Evolutionary conservation across 441 rosid genomes (phyloP).

Genomic region (Pelargonium myrrhifolium): DNA sequence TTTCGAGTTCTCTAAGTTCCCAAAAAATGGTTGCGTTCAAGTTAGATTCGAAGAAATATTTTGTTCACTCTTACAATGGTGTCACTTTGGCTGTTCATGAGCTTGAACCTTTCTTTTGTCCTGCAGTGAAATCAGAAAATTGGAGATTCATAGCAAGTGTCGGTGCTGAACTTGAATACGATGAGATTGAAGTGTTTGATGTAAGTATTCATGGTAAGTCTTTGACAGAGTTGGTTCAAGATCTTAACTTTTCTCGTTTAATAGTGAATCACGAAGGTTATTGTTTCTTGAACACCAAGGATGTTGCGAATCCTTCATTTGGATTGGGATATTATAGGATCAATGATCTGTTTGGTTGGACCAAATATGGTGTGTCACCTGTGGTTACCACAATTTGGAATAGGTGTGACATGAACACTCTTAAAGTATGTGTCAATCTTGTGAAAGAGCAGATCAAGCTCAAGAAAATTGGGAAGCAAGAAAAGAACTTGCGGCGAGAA

Average conservation of each 20-base stretch:
- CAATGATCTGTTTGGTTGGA: conserved; percentile 1
- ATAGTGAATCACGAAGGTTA: background rate
- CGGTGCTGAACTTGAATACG: background rate
- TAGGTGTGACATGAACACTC: background rate
- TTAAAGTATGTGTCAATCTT: background rate
- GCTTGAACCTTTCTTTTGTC: background rate
- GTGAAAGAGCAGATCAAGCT: background rate
- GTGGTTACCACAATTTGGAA: background rate
- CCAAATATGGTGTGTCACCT: background rate
- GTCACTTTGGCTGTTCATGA: background rate
- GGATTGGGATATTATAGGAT: background rate
- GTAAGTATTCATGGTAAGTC: background rate
- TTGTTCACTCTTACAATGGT: background rate
- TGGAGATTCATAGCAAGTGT: background rate
- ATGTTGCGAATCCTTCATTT: background rate
- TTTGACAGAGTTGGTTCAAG: background rate
- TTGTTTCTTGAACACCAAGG: background rate
- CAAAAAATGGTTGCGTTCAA: background rate
- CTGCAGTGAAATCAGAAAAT: background rate
- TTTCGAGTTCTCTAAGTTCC: background rate
- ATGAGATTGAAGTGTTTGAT: background rate
- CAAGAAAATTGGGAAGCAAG: background rate
- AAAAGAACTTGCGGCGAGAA: background rate
- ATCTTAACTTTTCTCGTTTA: background rate
- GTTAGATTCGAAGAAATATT: background rate